Conservation (phyloP, 2,329 filamentous ascomycete genomes). For the Talaromyces sp. region DNA sequence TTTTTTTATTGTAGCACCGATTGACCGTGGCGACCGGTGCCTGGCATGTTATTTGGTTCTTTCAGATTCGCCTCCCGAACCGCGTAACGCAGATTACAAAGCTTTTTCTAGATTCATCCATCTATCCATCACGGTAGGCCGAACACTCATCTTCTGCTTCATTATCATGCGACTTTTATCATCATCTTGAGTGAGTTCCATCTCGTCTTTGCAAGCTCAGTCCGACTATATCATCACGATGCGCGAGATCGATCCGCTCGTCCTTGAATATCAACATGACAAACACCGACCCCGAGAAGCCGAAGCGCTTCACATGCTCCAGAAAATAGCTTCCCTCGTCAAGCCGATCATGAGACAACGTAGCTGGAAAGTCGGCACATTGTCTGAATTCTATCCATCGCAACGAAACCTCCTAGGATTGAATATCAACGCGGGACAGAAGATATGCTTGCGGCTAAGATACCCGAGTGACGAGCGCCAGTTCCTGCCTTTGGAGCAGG, state of each 20-base stretch:
- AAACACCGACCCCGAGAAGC: constrained; percentile 47
- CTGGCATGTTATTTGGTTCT: not conserved
- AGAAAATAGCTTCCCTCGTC: constrained; percentile 79
- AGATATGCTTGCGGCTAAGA: constrained; percentile 78
- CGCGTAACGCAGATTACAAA: constrained; percentile 17
- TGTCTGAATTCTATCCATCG: constrained; percentile 81
- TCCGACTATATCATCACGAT: constrained; percentile 26
- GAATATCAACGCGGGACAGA: constrained; percentile 72
- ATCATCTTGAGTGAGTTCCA: not conserved
- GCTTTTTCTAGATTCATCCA: constrained; percentile 18
- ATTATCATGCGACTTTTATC: not conserved
- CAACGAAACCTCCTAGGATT: constrained; percentile 73
- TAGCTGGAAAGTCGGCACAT: constrained; percentile 71
- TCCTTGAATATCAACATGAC: constrained; percentile 54
- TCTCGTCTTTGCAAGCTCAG: not conserved
- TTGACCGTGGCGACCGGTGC: not conserved
- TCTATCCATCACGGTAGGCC: not conserved
- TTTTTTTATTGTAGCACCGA: not conserved
- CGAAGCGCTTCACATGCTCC: constrained; percentile 61
- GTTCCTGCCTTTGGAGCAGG: constrained; percentile 75
- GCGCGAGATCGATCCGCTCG: constrained; percentile 47
- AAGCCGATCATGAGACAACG: constrained; percentile 93
- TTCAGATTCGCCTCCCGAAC: constrained; percentile 8
- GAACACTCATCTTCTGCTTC: not conserved
- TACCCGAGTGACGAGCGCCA: constrained; percentile 69